Percentiles rank a stretch among this genome's conserved stretches.
phyloP scores from a whole-genome alignment of 345 rosid species.

The Citrus hindsii region DNA sequence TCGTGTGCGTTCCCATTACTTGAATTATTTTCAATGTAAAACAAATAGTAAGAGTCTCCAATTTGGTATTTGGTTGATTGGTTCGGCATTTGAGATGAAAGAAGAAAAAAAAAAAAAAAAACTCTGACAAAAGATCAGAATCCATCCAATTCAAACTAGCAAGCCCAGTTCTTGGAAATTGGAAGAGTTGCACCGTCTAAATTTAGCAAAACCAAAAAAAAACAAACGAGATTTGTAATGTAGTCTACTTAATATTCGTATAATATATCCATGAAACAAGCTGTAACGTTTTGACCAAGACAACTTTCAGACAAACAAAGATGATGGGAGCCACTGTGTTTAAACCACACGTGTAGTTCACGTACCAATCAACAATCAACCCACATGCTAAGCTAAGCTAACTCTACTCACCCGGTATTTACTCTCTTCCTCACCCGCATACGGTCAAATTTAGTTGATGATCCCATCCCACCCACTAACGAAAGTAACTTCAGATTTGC shows the following conservation, averaged over 20 bases:
- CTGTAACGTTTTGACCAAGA: constrained; percentile 8
- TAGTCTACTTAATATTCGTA: too few species aligned
- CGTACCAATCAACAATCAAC: not conserved
- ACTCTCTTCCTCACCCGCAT: not conserved
- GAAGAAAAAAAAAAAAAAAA: not conserved
- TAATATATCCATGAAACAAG: not conserved
- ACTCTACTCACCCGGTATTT: not conserved
- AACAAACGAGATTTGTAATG: too few species aligned
- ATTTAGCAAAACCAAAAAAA: not conserved
- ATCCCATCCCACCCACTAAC: too few species aligned
- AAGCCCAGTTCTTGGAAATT: not conserved
- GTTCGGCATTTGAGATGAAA: not conserved
- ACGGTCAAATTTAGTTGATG: too few species aligned
- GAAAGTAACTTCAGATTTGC: too few species aligned
- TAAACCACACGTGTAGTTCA: not conserved
- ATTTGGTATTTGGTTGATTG: too few species aligned
- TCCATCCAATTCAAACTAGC: not conserved
- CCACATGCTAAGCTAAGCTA: not conserved
- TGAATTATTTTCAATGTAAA: not conserved
- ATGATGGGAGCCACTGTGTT: not conserved
- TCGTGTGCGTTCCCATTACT: too few species aligned
- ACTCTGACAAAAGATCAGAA: not conserved
- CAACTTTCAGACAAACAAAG: not conserved
- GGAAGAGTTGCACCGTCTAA: not conserved
- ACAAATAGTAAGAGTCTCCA: not conserved